A percentile compares a stretch with the other conserved stretches of the same genome.
Evolutionary conservation across 2,329 filamentous ascomycete species (phyloP).

Genomic region (Fusarium abutilonis): DNA sequence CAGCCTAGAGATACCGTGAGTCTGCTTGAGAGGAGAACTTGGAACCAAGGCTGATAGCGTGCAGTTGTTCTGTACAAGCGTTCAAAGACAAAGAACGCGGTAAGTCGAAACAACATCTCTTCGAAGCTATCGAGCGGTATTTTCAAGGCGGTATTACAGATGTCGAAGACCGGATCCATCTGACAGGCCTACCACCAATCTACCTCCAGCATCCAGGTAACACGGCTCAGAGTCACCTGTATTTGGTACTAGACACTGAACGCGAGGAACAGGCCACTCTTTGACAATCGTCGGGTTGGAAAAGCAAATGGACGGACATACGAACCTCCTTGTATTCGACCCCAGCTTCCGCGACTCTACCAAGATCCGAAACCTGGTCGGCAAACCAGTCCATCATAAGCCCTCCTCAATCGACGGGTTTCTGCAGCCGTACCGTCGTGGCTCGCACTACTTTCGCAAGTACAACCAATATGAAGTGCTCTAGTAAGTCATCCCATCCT

Average conservation of each 20-base stretch:
- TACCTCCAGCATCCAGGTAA: constrained; percentile 86
- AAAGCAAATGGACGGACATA: constrained; percentile 68
- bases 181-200: constrained; percentile 80
- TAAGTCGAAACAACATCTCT: constrained; percentile 63
- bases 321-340: constrained; percentile 86
- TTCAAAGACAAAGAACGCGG: constrained; percentile 62
- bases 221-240: constrained; percentile 1
- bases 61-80: constrained; percentile 69
- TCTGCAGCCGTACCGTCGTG: constrained; percentile 79
- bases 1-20: constrained; percentile 73
- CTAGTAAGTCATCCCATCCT: constrained; percentile 60
- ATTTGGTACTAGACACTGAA: constrained; percentile 1
- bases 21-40: constrained; percentile 3
- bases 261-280: constrained; percentile 73
- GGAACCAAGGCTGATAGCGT: constrained; percentile 1
- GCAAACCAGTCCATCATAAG: constrained; percentile 56
- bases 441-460: constrained; percentile 71
- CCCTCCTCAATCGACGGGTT: constrained; percentile 54
- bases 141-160: constrained; percentile 66
- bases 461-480: constrained; percentile 84
- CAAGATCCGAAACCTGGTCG: constrained; percentile 68
- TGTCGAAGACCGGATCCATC: constrained; percentile 65
- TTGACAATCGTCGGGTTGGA: constrained; percentile 91
- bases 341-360: constrained; percentile 79
- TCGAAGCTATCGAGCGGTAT: constrained; percentile 76